Conservation (phyloP, 2,329 filamentous ascomycete species). For the Neodidymelliopsis sp. region DNA sequence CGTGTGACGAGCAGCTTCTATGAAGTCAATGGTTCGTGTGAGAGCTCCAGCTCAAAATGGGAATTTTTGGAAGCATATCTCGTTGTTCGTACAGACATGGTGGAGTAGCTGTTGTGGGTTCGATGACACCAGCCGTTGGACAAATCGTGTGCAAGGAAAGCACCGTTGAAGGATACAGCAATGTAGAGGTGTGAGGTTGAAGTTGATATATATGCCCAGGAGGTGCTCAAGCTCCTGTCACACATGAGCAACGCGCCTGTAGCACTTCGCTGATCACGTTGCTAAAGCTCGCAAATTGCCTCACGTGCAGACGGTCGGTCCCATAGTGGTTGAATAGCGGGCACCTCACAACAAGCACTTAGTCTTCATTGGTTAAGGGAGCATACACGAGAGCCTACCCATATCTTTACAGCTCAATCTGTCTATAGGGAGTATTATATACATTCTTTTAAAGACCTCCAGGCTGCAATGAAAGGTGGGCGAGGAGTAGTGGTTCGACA, state of each 20-base stretch:
- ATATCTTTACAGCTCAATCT: no score
- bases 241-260: not conserved
- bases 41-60: not conserved
- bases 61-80: not conserved
- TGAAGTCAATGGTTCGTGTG: not conserved
- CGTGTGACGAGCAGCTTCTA: not conserved
- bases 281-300: constrained; percentile 32
- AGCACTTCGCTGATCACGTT: constrained; percentile 17
- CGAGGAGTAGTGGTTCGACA: constrained; percentile 4
- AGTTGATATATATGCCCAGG: not conserved
- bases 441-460: no score
- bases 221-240: constrained; percentile 1
- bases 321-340: constrained; percentile 2
- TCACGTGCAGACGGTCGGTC: constrained; percentile 20
- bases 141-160: not conserved
- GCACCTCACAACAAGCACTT: no score
- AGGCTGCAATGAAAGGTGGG: no score
- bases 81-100: not conserved
- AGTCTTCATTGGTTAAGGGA: no score
- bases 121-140: not conserved
- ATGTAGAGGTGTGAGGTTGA: not conserved
- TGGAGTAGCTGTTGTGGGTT: not conserved
- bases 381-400: no score
- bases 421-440: no score
- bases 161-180: no score